These are phyloP conservation scores for Aphanomyces stellatus DNA, from an alignment of 352 stramenopile genomes.

Conservation along the genomic window DNA sequence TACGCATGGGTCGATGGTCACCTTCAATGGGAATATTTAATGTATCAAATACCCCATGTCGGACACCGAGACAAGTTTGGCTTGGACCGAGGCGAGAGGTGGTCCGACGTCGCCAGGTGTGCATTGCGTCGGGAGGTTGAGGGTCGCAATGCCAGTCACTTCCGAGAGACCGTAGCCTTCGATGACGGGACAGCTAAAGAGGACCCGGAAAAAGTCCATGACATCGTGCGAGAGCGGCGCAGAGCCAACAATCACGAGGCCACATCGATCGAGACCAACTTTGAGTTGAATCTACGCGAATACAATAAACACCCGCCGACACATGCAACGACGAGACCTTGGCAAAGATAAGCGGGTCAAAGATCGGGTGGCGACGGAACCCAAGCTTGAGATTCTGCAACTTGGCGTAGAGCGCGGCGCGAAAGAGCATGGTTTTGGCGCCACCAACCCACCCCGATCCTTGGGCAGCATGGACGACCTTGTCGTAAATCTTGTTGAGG, in stretches of 20 bases:
- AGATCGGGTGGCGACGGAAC: conserved; percentile 60
- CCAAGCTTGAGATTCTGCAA: conserved; percentile 30
- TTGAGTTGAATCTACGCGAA: conserved; percentile 91
- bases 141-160: conserved; percentile 30
- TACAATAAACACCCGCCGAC: too few relatives aligned
- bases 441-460: conserved; percentile 33
- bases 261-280: conserved; percentile 62
- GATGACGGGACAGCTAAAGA: conserved; percentile 85
- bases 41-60: conserved; percentile 96
- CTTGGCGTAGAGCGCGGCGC: conserved; percentile 53
- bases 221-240: conserved; percentile 88
- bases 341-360: conserved; percentile 92
- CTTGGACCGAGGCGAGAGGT: conserved; percentile 74
- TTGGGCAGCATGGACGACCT: conserved; percentile 68
- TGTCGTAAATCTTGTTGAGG: conserved; percentile 95
- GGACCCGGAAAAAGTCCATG: conserved; percentile 91
- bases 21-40: not conserved
- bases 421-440: conserved; percentile 76
- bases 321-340: too few relatives aligned
- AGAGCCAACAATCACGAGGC: conserved; percentile 89
- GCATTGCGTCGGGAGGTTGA: conserved; percentile 28
- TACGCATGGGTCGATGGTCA: not conserved
- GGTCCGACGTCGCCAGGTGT: conserved; percentile 86
- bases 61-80: conserved; percentile 90
- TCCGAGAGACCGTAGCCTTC: conserved; percentile 96